A percentile compares a stretch with the other conserved stretches of the same genome.
Evolutionary conservation across 2,329 filamentous ascomycete genomes (phyloP).

Genomic region (Microsporum canis): DNA sequence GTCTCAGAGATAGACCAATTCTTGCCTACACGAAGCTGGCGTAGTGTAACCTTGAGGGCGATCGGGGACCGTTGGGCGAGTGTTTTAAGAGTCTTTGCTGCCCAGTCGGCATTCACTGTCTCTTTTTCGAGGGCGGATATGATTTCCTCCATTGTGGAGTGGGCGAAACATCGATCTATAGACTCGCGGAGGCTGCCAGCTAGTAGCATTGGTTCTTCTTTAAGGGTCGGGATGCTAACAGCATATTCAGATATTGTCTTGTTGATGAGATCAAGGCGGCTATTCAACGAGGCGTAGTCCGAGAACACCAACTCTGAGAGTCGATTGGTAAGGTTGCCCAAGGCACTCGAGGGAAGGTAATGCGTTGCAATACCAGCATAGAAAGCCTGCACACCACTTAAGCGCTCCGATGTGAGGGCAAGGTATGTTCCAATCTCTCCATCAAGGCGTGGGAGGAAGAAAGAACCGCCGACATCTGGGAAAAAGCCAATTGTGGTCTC

Average conservation of each 20-base stretch:
- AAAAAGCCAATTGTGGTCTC: slow-evolving; percentile 98
- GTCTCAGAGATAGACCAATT: slow-evolving; percentile 73
- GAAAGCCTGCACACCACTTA: slow-evolving; percentile 74
- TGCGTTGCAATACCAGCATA: slow-evolving; percentile 91
- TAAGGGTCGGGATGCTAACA: slow-evolving; percentile 59
- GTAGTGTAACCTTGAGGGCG: slow-evolving; percentile 69
- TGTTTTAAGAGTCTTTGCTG: slow-evolving; percentile 61
- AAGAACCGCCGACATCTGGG: slow-evolving; percentile 91
- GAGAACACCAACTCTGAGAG: slow-evolving; percentile 81
- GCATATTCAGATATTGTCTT: slow-evolving; percentile 83
- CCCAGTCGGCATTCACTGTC: slow-evolving; percentile 57
- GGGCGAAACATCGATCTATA: slow-evolving; percentile 73
- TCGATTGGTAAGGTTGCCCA: slow-evolving; percentile 70
- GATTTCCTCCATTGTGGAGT: slow-evolving; percentile 58
- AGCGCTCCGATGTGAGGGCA: slow-evolving; percentile 73
- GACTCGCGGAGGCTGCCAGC: slow-evolving; percentile 60
- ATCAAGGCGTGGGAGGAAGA: slow-evolving; percentile 85
- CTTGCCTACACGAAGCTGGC: slow-evolving; percentile 65
- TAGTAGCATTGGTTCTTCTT: slow-evolving; percentile 53
- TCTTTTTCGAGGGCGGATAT: slow-evolving; percentile 52
- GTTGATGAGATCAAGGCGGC: slow-evolving; percentile 64
- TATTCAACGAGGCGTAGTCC: slow-evolving; percentile 55
- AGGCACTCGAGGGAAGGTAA: slow-evolving; percentile 82
- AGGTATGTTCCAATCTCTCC: slow-evolving; percentile 84
- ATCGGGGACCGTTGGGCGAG: slow-evolving; percentile 73